Base-by-base conservation (phyloP, 2,329 filamentous ascomycete genomes). In the Chrysosporium keratinophilum region DNA sequence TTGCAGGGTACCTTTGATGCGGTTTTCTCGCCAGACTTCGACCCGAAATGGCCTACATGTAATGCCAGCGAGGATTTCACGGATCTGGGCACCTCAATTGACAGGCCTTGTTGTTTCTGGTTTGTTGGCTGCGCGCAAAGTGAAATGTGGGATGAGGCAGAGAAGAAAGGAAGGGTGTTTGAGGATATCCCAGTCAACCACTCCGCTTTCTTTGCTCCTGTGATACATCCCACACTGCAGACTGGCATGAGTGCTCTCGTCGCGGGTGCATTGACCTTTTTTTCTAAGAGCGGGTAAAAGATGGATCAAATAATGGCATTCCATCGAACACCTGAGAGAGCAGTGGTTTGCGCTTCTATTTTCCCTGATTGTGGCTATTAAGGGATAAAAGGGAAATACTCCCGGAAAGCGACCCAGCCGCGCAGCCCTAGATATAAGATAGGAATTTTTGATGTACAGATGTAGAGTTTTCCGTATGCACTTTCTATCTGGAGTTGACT, bases 151-250 rank as follows among this genome's bases (percentile, higher is more conserved):
- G 77, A 82, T 63, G 64, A 70, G 56, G 70, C 68, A 12, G 68
- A 73, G 62, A 67, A 63, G 52, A 69, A 74, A 39, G 75, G 74
- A 0, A 67, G 52, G 59, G 64, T 71, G 3, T 55, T 44, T 56
- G 67, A 72, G 57, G 76, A 75, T 50, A 72, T 83, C 11, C 77
- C 81, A 0, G 74, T 75, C 0, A 84, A 84, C 58, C 81, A 84
- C 62, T 78, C 74, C 55, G 74, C 78, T 0, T 71, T 74, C 52
- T 84, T 84, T 66, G 76, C 77, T 33, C 81, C 80, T 4, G 75
- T 74, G 0, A 72, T 83, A 20, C 74, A 78, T 63, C 80, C 80
- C 6, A 84, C 81, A 0, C 63, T 84, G 68, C 72, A 57, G 56
- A 69, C 68, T 3, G 81, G 76, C 0, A 67, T 76, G 2, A 75